Evolutionary conservation across 1,284 basidiomycete species (phyloP).

Genomic region (Ganoderma boninense): DNA sequence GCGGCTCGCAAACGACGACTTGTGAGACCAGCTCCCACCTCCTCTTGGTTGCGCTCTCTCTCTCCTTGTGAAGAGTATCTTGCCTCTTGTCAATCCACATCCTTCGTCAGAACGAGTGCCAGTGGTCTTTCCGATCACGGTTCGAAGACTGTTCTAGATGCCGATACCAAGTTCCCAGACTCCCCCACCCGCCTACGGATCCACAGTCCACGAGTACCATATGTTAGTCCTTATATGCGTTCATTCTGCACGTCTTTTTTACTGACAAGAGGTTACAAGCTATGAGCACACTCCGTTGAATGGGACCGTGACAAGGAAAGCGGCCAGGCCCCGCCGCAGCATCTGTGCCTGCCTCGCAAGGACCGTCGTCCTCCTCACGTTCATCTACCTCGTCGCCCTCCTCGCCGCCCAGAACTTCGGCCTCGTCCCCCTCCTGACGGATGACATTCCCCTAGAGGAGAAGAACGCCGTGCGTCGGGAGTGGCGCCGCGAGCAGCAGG

Average conservation of each 20-base stretch:
- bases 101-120: neutral
- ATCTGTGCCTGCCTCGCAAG: neutral
- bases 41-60: neutral
- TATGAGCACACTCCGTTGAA: conserved; percentile 6
- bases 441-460: conserved; percentile 13
- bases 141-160: neutral
- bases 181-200: neutral
- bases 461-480: conserved; percentile 7
- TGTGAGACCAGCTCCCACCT: neutral
- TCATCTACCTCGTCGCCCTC: conserved; percentile 11
- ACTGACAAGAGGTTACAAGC: neutral
- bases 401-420: conserved; percentile 19
- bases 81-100: neutral
- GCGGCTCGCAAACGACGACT: neutral
- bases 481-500: conserved; percentile 10
- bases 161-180: neutral
- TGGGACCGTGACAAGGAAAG: neutral
- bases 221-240: neutral
- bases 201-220: neutral
- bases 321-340: neutral
- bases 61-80: neutral
- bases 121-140: neutral
- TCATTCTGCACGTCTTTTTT: neutral
- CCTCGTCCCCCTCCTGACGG: conserved; percentile 3
- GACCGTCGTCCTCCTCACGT: neutral